Conservation (phyloP, 495 filamentous ascomycete genomes). For the Lasiosphaeria miniovina region DNA sequence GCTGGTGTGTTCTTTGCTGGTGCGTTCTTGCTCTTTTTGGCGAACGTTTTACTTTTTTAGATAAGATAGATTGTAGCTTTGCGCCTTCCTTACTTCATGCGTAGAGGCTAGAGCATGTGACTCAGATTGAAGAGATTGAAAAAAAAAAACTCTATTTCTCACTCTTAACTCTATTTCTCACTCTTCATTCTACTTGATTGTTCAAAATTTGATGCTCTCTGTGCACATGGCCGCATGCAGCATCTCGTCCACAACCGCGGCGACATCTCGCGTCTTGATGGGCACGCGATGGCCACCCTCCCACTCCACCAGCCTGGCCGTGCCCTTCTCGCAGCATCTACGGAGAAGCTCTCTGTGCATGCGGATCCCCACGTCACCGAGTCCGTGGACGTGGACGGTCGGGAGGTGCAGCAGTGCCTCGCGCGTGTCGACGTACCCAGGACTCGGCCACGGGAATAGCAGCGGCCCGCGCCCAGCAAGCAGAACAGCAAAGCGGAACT, state of each 20-base stretch:
- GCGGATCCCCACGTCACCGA: conserved; percentile 52
- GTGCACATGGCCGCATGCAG: too few relatives aligned
- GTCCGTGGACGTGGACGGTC: conserved; percentile 63
- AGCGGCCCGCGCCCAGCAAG: conserved; percentile 55
- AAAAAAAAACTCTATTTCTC: too few relatives aligned
- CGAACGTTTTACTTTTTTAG: too few relatives aligned
- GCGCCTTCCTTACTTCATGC: too few relatives aligned
- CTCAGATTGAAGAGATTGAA: too few relatives aligned
- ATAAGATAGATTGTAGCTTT: too few relatives aligned
- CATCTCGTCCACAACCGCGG: conserved; percentile 45
- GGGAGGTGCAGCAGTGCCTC: conserved; percentile 33
- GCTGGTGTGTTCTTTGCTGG: too few relatives aligned
- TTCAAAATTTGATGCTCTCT: too few relatives aligned
- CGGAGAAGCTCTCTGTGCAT: conserved; percentile 49
- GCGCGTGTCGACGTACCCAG: neutral
- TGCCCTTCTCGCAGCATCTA: conserved; percentile 47
- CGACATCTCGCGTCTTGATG: conserved; percentile 54
- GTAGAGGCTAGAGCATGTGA: too few relatives aligned
- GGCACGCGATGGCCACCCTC: conserved; percentile 58
- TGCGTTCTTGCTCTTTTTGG: too few relatives aligned
- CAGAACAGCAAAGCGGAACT: conserved; percentile 43
- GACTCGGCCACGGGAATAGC: conserved; percentile 31
- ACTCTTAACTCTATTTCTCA: too few relatives aligned
- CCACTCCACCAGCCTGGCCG: conserved; percentile 55
- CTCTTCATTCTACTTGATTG: too few relatives aligned